Evolutionary conservation across 495 filamentous ascomycete genomes (phyloP).

Genomic region (Aspergillus funiculosus): DNA sequence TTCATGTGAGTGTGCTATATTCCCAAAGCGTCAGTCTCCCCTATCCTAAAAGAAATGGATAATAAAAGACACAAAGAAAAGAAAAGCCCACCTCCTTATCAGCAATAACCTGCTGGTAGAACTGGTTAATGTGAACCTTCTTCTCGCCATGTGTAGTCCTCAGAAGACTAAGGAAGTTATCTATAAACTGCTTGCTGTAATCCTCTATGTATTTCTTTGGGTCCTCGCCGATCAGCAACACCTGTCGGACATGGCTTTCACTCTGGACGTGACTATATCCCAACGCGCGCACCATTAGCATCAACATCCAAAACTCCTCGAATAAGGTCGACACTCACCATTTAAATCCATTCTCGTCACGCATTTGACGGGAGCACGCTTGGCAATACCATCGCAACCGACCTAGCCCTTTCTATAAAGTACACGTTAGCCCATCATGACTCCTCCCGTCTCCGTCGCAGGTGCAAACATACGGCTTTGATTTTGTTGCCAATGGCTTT

Average conservation of each 20-base stretch:
- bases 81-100: conserved; percentile 28
- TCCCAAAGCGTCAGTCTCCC: neutral
- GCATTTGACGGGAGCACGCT: conserved; percentile 44
- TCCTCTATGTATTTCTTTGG: conserved; percentile 70
- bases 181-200: conserved; percentile 69
- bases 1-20: conserved; percentile 87
- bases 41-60: neutral
- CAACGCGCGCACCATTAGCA: neutral
- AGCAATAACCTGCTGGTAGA: conserved; percentile 73
- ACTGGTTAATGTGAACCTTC: conserved; percentile 75
- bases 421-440: conserved; percentile 7
- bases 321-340: conserved; percentile 23
- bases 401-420: conserved; percentile 67
- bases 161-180: conserved; percentile 71
- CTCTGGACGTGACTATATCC: conserved; percentile 67
- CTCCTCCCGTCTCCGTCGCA: neutral
- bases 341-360: conserved; percentile 52
- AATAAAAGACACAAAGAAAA: neutral
- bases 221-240: conserved; percentile 80
- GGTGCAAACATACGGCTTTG: conserved; percentile 43
- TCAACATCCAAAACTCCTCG: neutral
- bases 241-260: conserved; percentile 78
- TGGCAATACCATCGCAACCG: conserved; percentile 74
- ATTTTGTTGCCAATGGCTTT: conserved; percentile 86
- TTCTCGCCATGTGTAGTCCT: conserved; percentile 82